phyloP scores from a whole-genome alignment of 768 basidiomycete species.

The Arthromyces matolae region DNA sequence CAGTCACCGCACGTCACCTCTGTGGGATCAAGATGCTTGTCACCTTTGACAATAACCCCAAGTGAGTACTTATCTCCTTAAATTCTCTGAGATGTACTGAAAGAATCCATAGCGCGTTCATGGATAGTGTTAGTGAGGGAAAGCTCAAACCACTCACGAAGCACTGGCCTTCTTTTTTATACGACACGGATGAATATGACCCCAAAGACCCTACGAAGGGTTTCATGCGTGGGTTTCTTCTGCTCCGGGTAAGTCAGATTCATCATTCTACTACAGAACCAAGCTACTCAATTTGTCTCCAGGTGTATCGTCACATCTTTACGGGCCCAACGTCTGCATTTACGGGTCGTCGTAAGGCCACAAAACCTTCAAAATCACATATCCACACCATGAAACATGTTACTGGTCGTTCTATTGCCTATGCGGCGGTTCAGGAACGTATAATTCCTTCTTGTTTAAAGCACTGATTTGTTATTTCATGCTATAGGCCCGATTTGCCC shows the following conservation, averaged over 20 bases:
- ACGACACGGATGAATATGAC: background rate
- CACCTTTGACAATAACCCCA: background rate
- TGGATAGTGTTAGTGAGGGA: background rate
- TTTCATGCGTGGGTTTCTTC: background rate
- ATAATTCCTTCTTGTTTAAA: background rate
- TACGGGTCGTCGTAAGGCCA: background rate
- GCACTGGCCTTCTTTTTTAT: background rate
- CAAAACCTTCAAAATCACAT: background rate
- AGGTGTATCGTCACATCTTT: conserved; percentile 2
- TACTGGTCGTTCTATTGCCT: background rate
- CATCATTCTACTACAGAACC: background rate
- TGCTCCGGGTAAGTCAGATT: background rate
- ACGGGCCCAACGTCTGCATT: background rate
- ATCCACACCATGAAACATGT: background rate
- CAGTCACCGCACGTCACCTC: background rate
- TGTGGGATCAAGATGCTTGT: background rate
- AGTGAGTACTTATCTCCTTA: background rate
- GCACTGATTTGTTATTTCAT: too few species aligned
- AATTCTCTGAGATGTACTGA: background rate
- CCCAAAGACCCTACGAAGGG: too few species aligned
- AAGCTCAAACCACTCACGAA: background rate
- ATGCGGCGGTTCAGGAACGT: background rate
- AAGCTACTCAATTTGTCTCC: background rate
- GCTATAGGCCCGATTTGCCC: too few species aligned
- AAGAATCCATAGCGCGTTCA: background rate